phyloP scores from a whole-genome alignment of 2,329 filamentous ascomycete species.

The Hymenoscyphus scutula region DNA sequence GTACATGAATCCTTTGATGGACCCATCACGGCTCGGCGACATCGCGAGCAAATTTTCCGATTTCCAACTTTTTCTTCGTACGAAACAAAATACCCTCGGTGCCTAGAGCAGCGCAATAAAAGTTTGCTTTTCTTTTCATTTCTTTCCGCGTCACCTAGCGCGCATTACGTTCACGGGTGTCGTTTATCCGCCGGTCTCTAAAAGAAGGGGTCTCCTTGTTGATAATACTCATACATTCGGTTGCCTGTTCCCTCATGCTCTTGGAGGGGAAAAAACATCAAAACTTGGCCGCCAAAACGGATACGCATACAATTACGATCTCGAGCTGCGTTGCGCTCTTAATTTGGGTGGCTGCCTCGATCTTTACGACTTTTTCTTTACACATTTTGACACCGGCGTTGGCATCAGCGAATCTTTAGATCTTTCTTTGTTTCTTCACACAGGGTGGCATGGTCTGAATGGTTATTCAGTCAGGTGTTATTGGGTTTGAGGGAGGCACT shows the following conservation, averaged over 20 bases:
- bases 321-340: slow-evolving; percentile 37
- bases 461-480: slow-evolving; percentile 40
- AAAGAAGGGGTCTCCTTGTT: slow-evolving; percentile 27
- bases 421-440: slow-evolving; percentile 36
- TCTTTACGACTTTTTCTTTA: slow-evolving; percentile 37
- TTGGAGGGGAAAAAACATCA: slow-evolving; percentile 1
- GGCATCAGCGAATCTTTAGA: slow-evolving; percentile 34
- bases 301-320: slow-evolving; percentile 31
- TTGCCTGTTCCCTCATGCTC: neutral
- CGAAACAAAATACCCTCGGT: slow-evolving; percentile 24
- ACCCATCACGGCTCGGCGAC: slow-evolving; percentile 1
- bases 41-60: slow-evolving; percentile 12
- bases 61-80: slow-evolving; percentile 7
- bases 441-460: slow-evolving; percentile 37
- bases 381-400: slow-evolving; percentile 31
- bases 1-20: neutral
- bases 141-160: slow-evolving; percentile 29
- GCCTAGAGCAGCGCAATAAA: slow-evolving; percentile 33
- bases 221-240: slow-evolving; percentile 28
- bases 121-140: slow-evolving; percentile 33
- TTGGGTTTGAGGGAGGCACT: slow-evolving; percentile 33
- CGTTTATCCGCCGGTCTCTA: slow-evolving; percentile 25
- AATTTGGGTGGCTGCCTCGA: slow-evolving; percentile 36
- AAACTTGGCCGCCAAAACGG: slow-evolving; percentile 18
- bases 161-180: slow-evolving; percentile 34